Evolutionary conservation across 2,329 filamentous ascomycete species (phyloP).

Genomic region (Ophiosphaerella korrae): DNA sequence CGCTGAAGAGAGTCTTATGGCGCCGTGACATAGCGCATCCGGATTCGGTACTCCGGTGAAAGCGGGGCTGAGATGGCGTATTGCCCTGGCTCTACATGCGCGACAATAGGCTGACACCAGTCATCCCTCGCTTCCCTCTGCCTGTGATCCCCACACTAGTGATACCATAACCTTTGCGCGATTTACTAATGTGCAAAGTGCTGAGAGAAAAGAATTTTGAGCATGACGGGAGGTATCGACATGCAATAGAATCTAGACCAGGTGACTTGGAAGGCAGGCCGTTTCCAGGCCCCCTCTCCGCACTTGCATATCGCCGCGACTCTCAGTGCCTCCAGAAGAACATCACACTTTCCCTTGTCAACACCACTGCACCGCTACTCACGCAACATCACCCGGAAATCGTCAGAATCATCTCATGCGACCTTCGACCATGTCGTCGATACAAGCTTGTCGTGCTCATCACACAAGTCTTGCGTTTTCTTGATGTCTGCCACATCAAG

Average conservation of each 20-base stretch:
- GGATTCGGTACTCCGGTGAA: conserved; percentile 3
- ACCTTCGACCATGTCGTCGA: conserved; percentile 6
- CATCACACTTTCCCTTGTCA: no score
- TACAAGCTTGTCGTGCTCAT: conserved; percentile 14
- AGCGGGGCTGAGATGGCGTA: neutral
- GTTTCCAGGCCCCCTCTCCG: no score
- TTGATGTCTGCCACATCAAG: conserved; percentile 9
- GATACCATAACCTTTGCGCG: no score
- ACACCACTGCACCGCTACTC: neutral
- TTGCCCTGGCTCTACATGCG: neutral
- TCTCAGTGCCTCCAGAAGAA: no score
- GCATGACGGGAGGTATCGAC: no score
- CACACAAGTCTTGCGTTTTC: conserved; percentile 1
- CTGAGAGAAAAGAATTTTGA: neutral
- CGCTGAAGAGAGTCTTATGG: neutral
- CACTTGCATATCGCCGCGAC: no score
- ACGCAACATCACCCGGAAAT: neutral
- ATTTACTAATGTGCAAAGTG: no score
- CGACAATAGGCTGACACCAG: conserved; percentile 1
- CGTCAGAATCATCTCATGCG: neutral
- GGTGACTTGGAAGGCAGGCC: no score
- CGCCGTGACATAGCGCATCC: neutral
- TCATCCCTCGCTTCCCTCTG: neutral
- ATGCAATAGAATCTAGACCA: no score
- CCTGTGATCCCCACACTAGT: neutral